A percentile compares a stretch with the other conserved stretches of the same genome.
Evolutionary conservation across 441 rosid genomes (phyloP).

Genomic region (Adansonia rubrostipa): DNA sequence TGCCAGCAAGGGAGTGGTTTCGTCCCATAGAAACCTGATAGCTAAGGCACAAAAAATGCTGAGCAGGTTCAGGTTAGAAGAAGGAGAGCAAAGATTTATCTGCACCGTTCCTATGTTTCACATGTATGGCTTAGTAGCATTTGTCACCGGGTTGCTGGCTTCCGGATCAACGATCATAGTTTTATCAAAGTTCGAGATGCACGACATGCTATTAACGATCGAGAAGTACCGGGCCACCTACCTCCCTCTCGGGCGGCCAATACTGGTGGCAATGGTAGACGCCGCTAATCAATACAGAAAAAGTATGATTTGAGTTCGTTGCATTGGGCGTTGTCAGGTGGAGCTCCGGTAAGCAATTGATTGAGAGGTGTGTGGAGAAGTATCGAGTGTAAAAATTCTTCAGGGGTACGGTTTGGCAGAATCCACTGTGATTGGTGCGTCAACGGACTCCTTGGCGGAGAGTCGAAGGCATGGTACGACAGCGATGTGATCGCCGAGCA

Average conservation of each 20-base stretch:
- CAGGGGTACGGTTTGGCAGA: conserved; percentile 94
- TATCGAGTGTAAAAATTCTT: conserved; percentile 61
- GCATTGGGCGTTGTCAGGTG: conserved; percentile 65
- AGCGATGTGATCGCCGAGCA: conserved; percentile 67
- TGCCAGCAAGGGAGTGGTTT: conserved; percentile 65
- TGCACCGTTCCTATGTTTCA: conserved; percentile 98
- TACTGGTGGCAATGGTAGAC: conserved; percentile 75
- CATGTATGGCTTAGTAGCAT: conserved; percentile 83
- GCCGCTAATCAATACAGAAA: conserved; percentile 56
- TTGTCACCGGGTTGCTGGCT: conserved; percentile 85
- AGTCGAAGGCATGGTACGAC: conserved; percentile 84
- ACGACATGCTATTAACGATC: conserved; percentile 75
- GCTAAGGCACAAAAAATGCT: conserved; percentile 64
- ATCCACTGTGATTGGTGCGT: conserved; percentile 74
- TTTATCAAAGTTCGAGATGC: conserved; percentile 83
- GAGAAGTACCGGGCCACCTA: conserved; percentile 60
- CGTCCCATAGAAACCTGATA: conserved; percentile 55
- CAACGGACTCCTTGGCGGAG: conserved; percentile 78
- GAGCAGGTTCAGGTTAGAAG: conserved; percentile 42
- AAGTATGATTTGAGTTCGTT: conserved; percentile 79
- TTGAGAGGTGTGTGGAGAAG: conserved; percentile 70
- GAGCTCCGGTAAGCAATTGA: conserved; percentile 87
- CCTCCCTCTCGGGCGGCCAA: conserved; percentile 84
- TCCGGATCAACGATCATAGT: conserved; percentile 76
- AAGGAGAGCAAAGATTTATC: conserved; percentile 48